Conservation (phyloP, 257 asterid genomes). For the Dorcoceras hygrometricum region DNA sequence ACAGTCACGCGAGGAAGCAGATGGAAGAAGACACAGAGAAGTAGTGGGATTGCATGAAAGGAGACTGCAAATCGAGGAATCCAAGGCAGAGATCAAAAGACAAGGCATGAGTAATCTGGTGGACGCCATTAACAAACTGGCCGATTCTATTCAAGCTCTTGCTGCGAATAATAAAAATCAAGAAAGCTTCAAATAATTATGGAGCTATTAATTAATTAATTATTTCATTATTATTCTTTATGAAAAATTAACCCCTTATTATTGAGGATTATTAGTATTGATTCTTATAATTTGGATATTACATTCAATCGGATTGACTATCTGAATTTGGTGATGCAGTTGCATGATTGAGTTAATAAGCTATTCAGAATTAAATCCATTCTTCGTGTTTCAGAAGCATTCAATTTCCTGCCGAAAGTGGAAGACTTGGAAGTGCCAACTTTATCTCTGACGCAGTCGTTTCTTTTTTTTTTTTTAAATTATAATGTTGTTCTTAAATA, state of each 20-base stretch:
- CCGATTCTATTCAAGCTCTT: conserved; percentile 66
- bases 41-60: conserved; percentile 60
- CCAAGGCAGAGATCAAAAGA: conserved; percentile 72
- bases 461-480: too few species aligned
- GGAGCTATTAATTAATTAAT: too few species aligned
- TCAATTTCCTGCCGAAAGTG: neutral
- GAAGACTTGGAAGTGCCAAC: neutral
- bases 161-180: conserved; percentile 35
- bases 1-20: conserved; percentile 39
- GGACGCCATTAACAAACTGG: conserved; percentile 84
- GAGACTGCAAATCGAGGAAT: conserved; percentile 68
- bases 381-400: neutral
- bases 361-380: neutral
- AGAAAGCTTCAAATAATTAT: conserved; percentile 4
- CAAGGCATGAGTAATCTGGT: conserved; percentile 76
- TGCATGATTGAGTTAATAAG: neutral
- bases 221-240: too few species aligned
- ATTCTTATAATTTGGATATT: neutral
- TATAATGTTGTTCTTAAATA: too few species aligned
- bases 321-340: neutral
- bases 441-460: neutral
- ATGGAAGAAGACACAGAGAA: conserved; percentile 71
- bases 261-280: neutral
- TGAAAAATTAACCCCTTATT: neutral
- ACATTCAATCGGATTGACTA: neutral